Percentiles rank a stretch among this genome's conserved stretches.
Evolutionary conservation across 2,329 filamentous ascomycete genomes (phyloP).

Genomic region (Fusarium sp.): DNA sequence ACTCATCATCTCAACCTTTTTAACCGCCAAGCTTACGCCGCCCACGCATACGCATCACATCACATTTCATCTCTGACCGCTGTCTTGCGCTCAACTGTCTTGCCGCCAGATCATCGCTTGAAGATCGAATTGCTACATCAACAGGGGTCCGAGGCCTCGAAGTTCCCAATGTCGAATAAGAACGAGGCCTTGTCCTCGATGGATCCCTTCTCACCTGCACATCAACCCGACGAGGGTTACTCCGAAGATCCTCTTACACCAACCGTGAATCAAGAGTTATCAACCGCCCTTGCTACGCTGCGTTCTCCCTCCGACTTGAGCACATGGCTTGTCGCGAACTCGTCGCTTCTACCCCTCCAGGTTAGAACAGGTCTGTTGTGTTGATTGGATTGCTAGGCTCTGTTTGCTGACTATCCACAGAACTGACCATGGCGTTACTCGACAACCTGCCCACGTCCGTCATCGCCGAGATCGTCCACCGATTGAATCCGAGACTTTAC

Average conservation of each 20-base stretch:
- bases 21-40: slow-evolving; percentile 4
- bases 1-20: slow-evolving; percentile 19
- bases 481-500: slow-evolving; percentile 84
- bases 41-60: background rate
- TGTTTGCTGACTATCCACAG: slow-evolving; percentile 57
- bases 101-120: background rate
- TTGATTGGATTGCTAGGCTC: background rate
- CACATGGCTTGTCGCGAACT: slow-evolving; percentile 62
- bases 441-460: slow-evolving; percentile 82
- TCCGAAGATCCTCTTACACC: slow-evolving; percentile 77
- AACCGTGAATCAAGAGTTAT: slow-evolving; percentile 49
- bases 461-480: slow-evolving; percentile 83
- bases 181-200: slow-evolving; percentile 49
- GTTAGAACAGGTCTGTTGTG: slow-evolving; percentile 61
- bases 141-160: slow-evolving; percentile 40
- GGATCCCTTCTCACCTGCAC: slow-evolving; percentile 63
- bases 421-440: slow-evolving; percentile 83
- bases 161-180: slow-evolving; percentile 45
- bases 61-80: slow-evolving; percentile 5
- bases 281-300: slow-evolving; percentile 50
- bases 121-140: slow-evolving; percentile 15
- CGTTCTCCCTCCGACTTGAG: slow-evolving; percentile 59
- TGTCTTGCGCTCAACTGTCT: background rate
- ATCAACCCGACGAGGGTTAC: slow-evolving; percentile 85
- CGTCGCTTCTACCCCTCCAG: slow-evolving; percentile 61